Conservation (phyloP, 2,329 filamentous ascomycete species). For the Thelonectria blattea region DNA sequence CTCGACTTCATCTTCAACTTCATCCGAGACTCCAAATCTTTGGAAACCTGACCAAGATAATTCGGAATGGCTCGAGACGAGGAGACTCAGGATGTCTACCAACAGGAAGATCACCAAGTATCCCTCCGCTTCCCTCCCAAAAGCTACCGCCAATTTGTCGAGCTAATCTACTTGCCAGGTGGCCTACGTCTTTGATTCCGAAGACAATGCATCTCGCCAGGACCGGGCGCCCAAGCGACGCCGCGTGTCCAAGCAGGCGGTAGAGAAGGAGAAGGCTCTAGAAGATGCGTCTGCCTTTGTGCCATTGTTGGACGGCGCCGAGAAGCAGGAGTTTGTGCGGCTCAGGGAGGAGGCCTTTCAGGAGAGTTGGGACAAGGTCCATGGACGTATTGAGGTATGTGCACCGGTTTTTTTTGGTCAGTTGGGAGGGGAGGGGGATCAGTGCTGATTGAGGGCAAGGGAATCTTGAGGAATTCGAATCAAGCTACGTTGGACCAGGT, state of each 20-base stretch:
- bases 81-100: constrained; percentile 35
- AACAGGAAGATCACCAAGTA: constrained; percentile 55
- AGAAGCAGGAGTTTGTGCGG: constrained; percentile 54
- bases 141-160: neutral
- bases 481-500: constrained; percentile 65
- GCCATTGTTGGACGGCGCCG: constrained; percentile 60
- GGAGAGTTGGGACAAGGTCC: constrained; percentile 67
- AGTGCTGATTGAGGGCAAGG: constrained; percentile 43
- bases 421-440: constrained; percentile 35
- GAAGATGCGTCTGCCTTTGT: constrained; percentile 49
- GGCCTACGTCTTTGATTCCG: constrained; percentile 67
- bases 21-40: neutral
- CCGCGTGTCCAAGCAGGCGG: constrained; percentile 54
- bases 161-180: constrained; percentile 50
- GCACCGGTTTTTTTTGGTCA: neutral
- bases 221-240: constrained; percentile 62
- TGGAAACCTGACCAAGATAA: neutral
- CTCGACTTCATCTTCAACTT: constrained; percentile 19
- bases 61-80: constrained; percentile 35
- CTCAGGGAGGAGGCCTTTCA: constrained; percentile 67
- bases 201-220: constrained; percentile 44
- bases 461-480: constrained; percentile 65
- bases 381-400: constrained; percentile 63
- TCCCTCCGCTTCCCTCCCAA: neutral
- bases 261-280: constrained; percentile 19